A percentile compares a stretch with the other conserved stretches of the same genome.
phyloP scores from a whole-genome alignment of 106 monocot genomes.

The Dendrobium nobile region DNA sequence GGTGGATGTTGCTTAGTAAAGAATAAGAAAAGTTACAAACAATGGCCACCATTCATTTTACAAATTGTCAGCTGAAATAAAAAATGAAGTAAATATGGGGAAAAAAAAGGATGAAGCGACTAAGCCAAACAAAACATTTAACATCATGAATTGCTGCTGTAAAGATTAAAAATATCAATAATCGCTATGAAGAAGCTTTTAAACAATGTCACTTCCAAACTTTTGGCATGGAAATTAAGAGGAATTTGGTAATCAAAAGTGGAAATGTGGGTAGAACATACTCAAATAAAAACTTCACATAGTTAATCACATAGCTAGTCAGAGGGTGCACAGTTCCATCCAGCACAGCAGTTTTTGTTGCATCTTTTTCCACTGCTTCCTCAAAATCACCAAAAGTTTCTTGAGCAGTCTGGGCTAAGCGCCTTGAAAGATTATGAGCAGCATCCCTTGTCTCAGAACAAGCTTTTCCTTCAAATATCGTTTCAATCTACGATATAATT shows the following conservation, averaged over 20 bases:
- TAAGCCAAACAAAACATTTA: not conserved
- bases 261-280: slow-evolving; percentile 10
- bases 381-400: slow-evolving; percentile 94
- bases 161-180: not conserved
- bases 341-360: slow-evolving; percentile 69
- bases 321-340: slow-evolving; percentile 93
- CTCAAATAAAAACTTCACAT: slow-evolving; percentile 57
- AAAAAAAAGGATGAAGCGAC: not conserved
- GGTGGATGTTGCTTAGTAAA: not conserved
- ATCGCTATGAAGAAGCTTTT: not conserved
- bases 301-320: slow-evolving; percentile 79
- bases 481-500: slow-evolving; percentile 51
- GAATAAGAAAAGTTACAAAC: not conserved
- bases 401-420: slow-evolving; percentile 75
- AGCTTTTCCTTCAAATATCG: slow-evolving; percentile 76
- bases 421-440: slow-evolving; percentile 53
- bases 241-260: not conserved
- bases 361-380: slow-evolving; percentile 97
- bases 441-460: slow-evolving; percentile 66
- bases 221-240: not conserved
- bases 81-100: not conserved
- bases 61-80: not conserved
- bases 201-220: not conserved
- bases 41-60: not conserved
- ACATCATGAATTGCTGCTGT: not conserved